Evolutionary conservation across 768 basidiomycete species (phyloP), one percentile per base, ranked within the genome.

Genomic region (Pisolithus tinctorius): DNA sequence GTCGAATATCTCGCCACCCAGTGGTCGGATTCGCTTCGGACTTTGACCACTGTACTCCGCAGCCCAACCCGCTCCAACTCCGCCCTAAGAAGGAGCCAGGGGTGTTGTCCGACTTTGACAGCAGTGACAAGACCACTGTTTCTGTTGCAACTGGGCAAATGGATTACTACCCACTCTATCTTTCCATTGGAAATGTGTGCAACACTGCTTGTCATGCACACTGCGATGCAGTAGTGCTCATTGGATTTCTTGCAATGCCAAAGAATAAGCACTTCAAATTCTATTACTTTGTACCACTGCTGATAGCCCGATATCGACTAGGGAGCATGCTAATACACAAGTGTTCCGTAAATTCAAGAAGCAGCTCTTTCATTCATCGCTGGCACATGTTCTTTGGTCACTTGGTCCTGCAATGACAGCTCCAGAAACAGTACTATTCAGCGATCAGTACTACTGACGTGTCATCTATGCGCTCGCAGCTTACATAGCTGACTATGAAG

Each of bases 191-290:
- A 25, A 56, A 56, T 40, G 39, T 56, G 4, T 42, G 6, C 5
- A 56, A 56, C 23, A 49, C 26, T 29, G 44, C 48, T 11, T 10
- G 25, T 10, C n/a, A 23, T 25, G 50, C 55, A 39, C 50, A 57
- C 27, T 4, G 26, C 1, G 30, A 54, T 40, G 52, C 53, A 3
- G 26, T 56, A 6, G 47, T 51, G 0, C 49, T 67, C 9, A 52
- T 69, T 16, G 66, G 54, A 1, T 71, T 72, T 51, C 51, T 66
- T 27, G 52, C 61, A 6, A 67, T 69, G 29, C 59, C 62, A 0
- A 67, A 67, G 55, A 56, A 65, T 69, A 53, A 2, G 58, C 54
- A 11, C 31, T 34, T 34, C 31, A 25, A 13, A 7, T 26, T 13
- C n/a, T 20, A 26, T 45, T 6, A 9, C 25, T 29, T 9, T 46